These are phyloP conservation scores for Colletotrichum sp. DNA, from an alignment of 2,329 filamentous ascomycete genomes.

Conservation along the genomic window DNA sequence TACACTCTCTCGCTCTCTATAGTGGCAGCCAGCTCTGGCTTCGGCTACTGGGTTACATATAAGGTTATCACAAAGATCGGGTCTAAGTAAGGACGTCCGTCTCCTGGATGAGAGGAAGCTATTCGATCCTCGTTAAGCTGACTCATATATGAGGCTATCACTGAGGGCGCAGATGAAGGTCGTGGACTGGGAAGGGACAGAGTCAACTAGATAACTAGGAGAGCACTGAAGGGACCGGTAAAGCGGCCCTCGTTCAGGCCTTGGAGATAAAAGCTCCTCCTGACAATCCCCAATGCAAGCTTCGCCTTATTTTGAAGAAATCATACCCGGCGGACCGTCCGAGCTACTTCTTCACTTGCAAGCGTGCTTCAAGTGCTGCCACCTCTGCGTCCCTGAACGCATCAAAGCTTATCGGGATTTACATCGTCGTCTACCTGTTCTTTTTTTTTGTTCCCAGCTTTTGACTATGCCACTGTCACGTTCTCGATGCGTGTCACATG, in stretches of 20 bases:
- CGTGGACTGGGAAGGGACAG: neutral
- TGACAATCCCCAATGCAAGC: neutral
- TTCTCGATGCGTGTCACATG: no score
- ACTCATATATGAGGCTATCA: neutral
- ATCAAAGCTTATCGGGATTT: neutral
- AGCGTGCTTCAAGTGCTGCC: neutral
- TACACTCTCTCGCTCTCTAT: neutral
- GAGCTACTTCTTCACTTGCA: neutral
- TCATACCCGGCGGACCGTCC: neutral
- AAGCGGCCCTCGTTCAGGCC: neutral
- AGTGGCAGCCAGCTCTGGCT: neutral
- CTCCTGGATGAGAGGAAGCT: neutral
- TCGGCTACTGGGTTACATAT: neutral
- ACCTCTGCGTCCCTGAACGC: neutral
- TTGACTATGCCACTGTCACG: neutral
- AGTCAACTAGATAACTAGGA: neutral
- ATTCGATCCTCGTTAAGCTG: neutral
- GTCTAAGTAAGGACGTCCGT: neutral
- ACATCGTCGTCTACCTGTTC: neutral
- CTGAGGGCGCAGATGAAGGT: neutral
- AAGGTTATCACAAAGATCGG: neutral
- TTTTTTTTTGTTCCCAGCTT: neutral
- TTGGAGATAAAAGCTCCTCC: neutral
- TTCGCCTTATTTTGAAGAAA: neutral
- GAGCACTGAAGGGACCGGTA: neutral